These are phyloP conservation scores for Coelastrella sp. DNA, from an alignment of 139 green algal species.

Conservation along the genomic window DNA sequence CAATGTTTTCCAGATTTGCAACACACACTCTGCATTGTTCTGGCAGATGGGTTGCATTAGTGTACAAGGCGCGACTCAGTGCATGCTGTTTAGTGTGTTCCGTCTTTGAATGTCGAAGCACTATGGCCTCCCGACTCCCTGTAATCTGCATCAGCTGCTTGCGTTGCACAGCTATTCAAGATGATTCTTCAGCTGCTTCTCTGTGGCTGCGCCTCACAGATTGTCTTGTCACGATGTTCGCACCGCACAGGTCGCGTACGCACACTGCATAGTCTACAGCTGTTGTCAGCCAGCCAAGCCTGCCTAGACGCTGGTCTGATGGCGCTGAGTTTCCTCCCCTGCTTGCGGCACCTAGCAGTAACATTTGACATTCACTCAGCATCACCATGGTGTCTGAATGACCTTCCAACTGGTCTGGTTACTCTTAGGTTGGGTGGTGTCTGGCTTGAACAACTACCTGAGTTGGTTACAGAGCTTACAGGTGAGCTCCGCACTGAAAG, in stretches of 20 bases:
- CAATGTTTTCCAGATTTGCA: too few relatives aligned
- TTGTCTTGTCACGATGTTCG: background rate
- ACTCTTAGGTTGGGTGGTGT: slow-evolving; percentile 36
- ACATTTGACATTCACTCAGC: slow-evolving; percentile 40
- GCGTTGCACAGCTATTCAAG: too few relatives aligned
- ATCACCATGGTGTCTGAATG: background rate
- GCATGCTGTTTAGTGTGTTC: too few relatives aligned
- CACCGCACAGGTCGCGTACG: slow-evolving; percentile 20
- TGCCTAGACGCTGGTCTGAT: slow-evolving; percentile 27
- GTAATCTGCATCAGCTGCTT: too few relatives aligned
- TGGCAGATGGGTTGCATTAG: too few relatives aligned
- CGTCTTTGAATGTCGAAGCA: too few relatives aligned
- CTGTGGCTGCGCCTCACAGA: too few relatives aligned
- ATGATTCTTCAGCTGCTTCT: too few relatives aligned
- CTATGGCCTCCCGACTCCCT: too few relatives aligned
- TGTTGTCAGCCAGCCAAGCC: background rate
- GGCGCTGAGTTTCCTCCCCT: slow-evolving; percentile 34
- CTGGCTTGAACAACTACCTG: slow-evolving; percentile 42
- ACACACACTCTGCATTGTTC: too few relatives aligned
- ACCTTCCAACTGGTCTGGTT: slow-evolving; percentile 33
- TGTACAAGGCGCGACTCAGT: too few relatives aligned
- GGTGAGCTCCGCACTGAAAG: too few relatives aligned
- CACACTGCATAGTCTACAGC: slow-evolving; percentile 2
- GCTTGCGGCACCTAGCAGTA: background rate
- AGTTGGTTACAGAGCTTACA: slow-evolving; percentile 13